Evolutionary conservation across 345 rosid genomes (phyloP).

Genomic region (Syzygium grande): DNA sequence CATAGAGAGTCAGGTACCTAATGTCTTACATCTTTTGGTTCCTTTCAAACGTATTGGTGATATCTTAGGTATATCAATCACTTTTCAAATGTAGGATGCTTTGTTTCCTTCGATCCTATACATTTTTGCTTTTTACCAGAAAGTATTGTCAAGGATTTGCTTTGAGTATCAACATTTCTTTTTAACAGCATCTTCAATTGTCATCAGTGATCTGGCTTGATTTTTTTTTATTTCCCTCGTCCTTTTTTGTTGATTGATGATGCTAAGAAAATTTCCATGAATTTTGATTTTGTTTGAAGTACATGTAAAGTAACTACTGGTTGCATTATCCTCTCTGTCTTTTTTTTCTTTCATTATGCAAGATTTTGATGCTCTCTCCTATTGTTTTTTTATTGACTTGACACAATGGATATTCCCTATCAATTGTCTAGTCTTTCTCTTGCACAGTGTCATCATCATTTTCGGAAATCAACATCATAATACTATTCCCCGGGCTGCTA

Average conservation of each 20-base stretch:
- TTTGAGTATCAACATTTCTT: background rate
- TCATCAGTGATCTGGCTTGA: background rate
- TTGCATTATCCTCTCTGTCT: background rate
- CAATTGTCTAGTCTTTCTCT: background rate
- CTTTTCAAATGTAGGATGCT: background rate
- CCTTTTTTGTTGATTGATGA: background rate
- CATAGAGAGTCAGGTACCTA: conserved; percentile 65
- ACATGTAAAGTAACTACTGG: background rate
- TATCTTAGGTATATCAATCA: background rate
- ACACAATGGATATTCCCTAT: background rate
- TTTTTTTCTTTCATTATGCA: background rate
- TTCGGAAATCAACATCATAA: background rate
- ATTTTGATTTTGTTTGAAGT: background rate
- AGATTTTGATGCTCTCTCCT: background rate
- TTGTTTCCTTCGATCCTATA: background rate
- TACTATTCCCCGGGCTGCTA: background rate
- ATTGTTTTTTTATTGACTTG: background rate
- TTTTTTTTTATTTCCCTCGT: background rate
- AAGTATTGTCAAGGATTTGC: background rate
- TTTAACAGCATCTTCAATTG: background rate
- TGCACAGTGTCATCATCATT: background rate
- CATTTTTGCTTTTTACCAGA: background rate
- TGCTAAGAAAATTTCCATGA: background rate
- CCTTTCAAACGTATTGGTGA: background rate
- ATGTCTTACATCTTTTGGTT: background rate